A percentile compares a stretch with the other conserved stretches of the same genome.
phyloP scores from a whole-genome alignment of 2,329 filamentous ascomycete species.

The Neopestalotiopsis clavispora region DNA sequence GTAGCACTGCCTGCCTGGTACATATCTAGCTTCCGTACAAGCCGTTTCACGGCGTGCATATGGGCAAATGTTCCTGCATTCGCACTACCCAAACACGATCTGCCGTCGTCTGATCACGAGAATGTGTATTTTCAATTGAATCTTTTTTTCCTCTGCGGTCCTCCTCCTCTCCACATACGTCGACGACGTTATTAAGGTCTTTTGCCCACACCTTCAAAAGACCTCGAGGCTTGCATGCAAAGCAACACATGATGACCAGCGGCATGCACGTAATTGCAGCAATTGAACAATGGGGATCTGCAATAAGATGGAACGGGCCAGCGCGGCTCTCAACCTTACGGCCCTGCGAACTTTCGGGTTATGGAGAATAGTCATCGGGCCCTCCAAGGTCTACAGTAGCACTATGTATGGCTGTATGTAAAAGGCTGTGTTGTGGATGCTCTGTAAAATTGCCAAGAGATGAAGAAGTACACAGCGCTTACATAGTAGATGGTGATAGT shows the following conservation, averaged over 20 bases:
- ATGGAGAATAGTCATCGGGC: background rate
- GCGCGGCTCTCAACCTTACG: slow-evolving; percentile 1
- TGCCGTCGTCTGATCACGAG: background rate
- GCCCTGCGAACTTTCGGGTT: background rate
- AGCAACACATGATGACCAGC: background rate
- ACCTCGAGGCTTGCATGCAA: background rate
- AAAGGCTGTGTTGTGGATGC: background rate
- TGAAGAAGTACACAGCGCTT: slow-evolving; percentile 7
- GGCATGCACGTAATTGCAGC: background rate
- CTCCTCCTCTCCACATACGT: background rate
- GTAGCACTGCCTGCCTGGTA: background rate
- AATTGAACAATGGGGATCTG: background rate
- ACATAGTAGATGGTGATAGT: background rate
- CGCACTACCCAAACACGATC: background rate
- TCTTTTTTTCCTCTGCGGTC: too few species aligned
- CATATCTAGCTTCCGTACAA: background rate
- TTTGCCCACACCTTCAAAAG: background rate
- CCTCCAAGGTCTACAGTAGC: background rate
- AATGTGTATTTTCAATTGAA: background rate
- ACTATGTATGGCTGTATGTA: too few species aligned
- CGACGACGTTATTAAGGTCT: background rate
- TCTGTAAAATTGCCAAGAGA: background rate
- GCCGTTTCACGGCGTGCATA: background rate
- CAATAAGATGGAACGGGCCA: background rate
- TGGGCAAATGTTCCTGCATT: slow-evolving; percentile 1